phyloP scores from a whole-genome alignment of 2,329 filamentous ascomycete genomes.

The Hypoxylon sp. region DNA sequence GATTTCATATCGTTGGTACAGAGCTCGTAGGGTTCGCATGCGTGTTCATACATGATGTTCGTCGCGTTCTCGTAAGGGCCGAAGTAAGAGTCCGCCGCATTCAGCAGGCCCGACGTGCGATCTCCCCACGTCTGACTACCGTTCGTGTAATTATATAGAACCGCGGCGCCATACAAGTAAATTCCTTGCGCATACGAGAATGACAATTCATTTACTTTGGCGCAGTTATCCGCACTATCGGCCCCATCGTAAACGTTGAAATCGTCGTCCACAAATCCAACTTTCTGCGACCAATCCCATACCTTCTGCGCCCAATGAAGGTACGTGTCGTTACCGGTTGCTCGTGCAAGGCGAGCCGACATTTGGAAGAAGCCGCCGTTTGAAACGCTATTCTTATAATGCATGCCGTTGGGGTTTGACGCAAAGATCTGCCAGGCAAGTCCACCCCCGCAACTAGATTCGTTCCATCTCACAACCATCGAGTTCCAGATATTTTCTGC shows the following conservation, averaged over 20 bases:
- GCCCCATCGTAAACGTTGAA: constrained; percentile 74
- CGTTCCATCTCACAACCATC: constrained; percentile 78
- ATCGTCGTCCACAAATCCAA: constrained; percentile 68
- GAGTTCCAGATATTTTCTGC: constrained; percentile 79
- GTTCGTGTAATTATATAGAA: constrained; percentile 71
- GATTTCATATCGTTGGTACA: constrained; percentile 75
- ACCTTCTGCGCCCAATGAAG: constrained; percentile 73
- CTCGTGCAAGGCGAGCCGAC: constrained; percentile 78
- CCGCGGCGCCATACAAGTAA: constrained; percentile 73
- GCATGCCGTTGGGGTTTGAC: constrained; percentile 78
- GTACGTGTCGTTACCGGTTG: constrained; percentile 75
- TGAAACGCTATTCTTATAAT: constrained; percentile 85
- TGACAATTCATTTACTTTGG: constrained; percentile 63
- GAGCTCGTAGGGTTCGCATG: constrained; percentile 69
- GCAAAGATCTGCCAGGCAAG: constrained; percentile 85
- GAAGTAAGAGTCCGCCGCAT: constrained; percentile 64
- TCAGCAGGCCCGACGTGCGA: constrained; percentile 65
- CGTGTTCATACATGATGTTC: constrained; percentile 73
- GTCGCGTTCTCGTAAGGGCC: constrained; percentile 63
- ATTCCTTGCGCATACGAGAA: constrained; percentile 77
- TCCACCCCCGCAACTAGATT: constrained; percentile 74
- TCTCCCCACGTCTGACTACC: constrained; percentile 65
- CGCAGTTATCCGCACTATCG: constrained; percentile 67
- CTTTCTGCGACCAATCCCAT: constrained; percentile 72
- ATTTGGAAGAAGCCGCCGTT: constrained; percentile 89